Evolutionary conservation across 2,329 filamentous ascomycete genomes (phyloP).

Genomic region (Atkinsonella texensis): DNA sequence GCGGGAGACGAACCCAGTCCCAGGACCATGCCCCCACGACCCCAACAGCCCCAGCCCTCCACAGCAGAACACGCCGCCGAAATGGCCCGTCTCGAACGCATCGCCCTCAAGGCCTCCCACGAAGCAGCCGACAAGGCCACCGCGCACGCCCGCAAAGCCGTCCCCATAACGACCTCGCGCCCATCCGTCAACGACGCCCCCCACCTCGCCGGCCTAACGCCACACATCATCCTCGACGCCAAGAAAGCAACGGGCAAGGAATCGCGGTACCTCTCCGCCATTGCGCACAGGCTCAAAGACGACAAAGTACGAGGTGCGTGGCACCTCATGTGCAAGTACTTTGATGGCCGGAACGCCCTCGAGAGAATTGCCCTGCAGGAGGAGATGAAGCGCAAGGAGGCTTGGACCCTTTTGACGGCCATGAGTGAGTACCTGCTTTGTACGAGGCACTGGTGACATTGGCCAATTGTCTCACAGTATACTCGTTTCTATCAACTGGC

Average conservation of each 20-base stretch:
- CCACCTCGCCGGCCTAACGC: slow-evolving; percentile 44
- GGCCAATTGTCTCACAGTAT: no score
- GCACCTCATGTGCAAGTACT: slow-evolving; percentile 68
- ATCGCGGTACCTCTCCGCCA: slow-evolving; percentile 56
- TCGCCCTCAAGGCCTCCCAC: slow-evolving; percentile 42
- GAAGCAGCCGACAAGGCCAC: slow-evolving; percentile 44
- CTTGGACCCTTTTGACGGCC: slow-evolving; percentile 53
- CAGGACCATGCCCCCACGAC: not conserved
- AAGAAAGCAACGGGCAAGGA: slow-evolving; percentile 69
- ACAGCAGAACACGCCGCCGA: slow-evolving; percentile 46
- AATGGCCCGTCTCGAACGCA: slow-evolving; percentile 46
- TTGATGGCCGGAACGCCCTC: slow-evolving; percentile 74
- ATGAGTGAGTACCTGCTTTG: slow-evolving; percentile 58
- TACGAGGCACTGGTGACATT: slow-evolving; percentile 53
- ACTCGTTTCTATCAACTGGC: no score
- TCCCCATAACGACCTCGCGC: slow-evolving; percentile 37
- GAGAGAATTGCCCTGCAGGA: slow-evolving; percentile 81
- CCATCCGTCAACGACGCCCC: slow-evolving; percentile 44
- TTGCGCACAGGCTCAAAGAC: slow-evolving; percentile 41
- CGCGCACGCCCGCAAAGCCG: slow-evolving; percentile 38
- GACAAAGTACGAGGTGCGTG: slow-evolving; percentile 53
- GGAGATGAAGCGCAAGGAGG: slow-evolving; percentile 73
- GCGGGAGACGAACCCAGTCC: slow-evolving; percentile 3
- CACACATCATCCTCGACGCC: slow-evolving; percentile 64
- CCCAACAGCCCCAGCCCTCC: slow-evolving; percentile 14